Conservation (phyloP, 345 rosid genomes). For the Rubroshorea leprosula region DNA sequence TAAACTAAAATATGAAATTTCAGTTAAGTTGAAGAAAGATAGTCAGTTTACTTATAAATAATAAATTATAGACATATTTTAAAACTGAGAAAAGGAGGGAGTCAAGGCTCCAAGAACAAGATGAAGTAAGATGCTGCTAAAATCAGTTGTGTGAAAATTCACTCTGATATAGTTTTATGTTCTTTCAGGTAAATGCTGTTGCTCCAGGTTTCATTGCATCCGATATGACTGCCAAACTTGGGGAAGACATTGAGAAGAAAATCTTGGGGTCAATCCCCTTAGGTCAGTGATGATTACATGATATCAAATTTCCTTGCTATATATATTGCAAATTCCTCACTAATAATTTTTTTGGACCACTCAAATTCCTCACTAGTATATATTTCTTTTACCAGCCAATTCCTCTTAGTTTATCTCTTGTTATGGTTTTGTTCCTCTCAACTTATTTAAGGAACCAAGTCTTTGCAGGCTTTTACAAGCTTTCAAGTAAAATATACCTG, state of each 20-base stretch:
- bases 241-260: conserved; percentile 87
- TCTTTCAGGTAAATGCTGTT: conserved; percentile 73
- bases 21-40: background rate
- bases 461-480: background rate
- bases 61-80: background rate
- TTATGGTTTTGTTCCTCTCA: background rate
- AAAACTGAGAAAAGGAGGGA: background rate
- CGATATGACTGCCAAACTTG: conserved; percentile 93
- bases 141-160: conserved; percentile 1
- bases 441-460: too few species aligned
- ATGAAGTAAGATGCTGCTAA: background rate
- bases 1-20: background rate
- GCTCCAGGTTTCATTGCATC: conserved; percentile 97
- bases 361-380: too few species aligned
- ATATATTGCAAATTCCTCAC: background rate
- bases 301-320: background rate
- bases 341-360: background rate
- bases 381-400: too few species aligned
- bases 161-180: conserved; percentile 5
- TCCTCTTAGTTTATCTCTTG: too few species aligned
- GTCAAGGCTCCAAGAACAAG: background rate
- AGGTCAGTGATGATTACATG: conserved; percentile 38
- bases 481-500: background rate
- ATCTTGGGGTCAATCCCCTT: conserved; percentile 76
- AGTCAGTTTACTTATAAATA: background rate